A percentile compares a stretch with the other conserved stretches of the same genome.
Conservation (phyloP, 2,329 filamentous ascomycete genomes). For the Aspergillus sojae region DNA sequence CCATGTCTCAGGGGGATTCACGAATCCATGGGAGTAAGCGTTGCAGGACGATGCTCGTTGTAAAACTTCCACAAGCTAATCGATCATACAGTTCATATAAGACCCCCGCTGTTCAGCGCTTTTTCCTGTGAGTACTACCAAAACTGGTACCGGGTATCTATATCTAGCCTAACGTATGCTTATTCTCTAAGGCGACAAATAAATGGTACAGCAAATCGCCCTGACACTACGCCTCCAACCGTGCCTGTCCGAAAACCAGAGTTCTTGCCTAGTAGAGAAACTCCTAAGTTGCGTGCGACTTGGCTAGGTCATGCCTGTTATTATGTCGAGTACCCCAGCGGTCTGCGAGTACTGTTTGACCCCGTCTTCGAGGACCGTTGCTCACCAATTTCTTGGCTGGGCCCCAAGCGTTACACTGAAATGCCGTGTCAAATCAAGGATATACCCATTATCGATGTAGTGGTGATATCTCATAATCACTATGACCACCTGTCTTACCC, state of each 20-base stretch:
- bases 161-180: not conserved
- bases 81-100: conserved; percentile 25
- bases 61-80: conserved; percentile 5
- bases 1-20: conserved; percentile 42
- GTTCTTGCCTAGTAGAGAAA: conserved; percentile 66
- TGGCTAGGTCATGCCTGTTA: conserved; percentile 97
- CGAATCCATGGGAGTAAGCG: conserved; percentile 49
- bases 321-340: conserved; percentile 84
- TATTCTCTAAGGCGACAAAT: conserved; percentile 43
- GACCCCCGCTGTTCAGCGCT: conserved; percentile 7
- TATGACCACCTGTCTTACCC: conserved; percentile 88
- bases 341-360: conserved; percentile 87
- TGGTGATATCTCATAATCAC: conserved; percentile 85
- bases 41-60: not conserved
- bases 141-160: not conserved
- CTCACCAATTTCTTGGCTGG: conserved; percentile 70
- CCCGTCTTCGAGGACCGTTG: conserved; percentile 90
- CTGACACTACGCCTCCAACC: conserved; percentile 66
- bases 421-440: conserved; percentile 76
- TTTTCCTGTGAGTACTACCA: conserved; percentile 20
- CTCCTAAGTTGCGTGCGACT: conserved; percentile 72
- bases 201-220: conserved; percentile 54
- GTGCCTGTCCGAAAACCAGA: conserved; percentile 68
- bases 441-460: conserved; percentile 61
- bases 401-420: conserved; percentile 77